A percentile compares a stretch with the other conserved stretches of the same genome.
phyloP scores from a whole-genome alignment of 371 early-diverging fungal species.

The Syncephalastrum contaminatum region DNA sequence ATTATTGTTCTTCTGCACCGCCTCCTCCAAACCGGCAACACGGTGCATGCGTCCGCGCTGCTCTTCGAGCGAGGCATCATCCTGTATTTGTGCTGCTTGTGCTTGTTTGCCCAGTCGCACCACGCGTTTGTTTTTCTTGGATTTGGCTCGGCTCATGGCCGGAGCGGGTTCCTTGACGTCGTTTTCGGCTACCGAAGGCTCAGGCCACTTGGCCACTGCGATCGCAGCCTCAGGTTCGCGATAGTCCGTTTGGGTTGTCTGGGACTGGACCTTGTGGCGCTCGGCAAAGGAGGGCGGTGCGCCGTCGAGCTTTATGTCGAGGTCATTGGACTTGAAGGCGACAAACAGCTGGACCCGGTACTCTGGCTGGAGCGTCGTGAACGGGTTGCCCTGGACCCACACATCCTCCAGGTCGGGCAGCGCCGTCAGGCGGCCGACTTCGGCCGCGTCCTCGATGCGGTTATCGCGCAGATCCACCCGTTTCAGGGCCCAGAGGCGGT shows the following conservation, averaged over 20 bases:
- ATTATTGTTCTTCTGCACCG: slow-evolving; percentile 22
- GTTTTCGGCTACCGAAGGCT: neutral
- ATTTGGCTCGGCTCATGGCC: slow-evolving; percentile 20
- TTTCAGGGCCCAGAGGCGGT: slow-evolving; percentile 72
- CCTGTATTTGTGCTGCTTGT: slow-evolving; percentile 3
- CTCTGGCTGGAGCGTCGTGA: slow-evolving; percentile 53
- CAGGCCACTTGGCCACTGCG: slow-evolving; percentile 2
- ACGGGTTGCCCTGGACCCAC: slow-evolving; percentile 64
- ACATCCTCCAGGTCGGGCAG: slow-evolving; percentile 60
- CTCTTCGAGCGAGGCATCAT: slow-evolving; percentile 16
- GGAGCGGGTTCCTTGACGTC: slow-evolving; percentile 4
- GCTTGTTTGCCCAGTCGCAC: slow-evolving; percentile 29
- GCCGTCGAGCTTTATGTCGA: slow-evolving; percentile 58
- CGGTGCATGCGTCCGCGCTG: slow-evolving; percentile 40
- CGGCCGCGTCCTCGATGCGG: slow-evolving; percentile 56
- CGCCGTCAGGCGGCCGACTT: slow-evolving; percentile 55
- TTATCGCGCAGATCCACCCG: slow-evolving; percentile 69
- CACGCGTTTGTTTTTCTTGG: slow-evolving; percentile 32
- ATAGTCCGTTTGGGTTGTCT: slow-evolving; percentile 10
- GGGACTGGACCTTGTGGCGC: slow-evolving; percentile 28
- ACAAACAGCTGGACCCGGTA: slow-evolving; percentile 59
- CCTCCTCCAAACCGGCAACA: slow-evolving; percentile 41
- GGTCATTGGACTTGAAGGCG: slow-evolving; percentile 45
- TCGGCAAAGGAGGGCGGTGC: slow-evolving; percentile 54
- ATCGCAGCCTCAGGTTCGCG: slow-evolving; percentile 20